Base-by-base conservation (phyloP, 228 moss, liverwort and hornwort species). In the Sphagnum fallax region DNA sequence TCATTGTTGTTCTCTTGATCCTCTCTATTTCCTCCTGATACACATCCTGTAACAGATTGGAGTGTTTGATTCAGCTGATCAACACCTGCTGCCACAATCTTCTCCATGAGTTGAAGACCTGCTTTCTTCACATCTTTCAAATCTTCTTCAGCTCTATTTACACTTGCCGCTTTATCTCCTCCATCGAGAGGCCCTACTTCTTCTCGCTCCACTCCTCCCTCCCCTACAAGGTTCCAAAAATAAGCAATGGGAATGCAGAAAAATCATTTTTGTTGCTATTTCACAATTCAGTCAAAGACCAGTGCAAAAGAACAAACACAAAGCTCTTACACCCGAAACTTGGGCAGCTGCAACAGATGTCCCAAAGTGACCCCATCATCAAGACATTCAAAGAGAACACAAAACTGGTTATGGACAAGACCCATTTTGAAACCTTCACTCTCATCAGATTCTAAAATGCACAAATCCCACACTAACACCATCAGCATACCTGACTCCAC, bases 31-130 rank as follows among this genome's bases (percentile, higher is more conserved):
- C 62, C 81, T 65, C 75, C 83, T 5, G 78, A 79, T 52, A 68
- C 70, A 61, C 74, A 76, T 72, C 83, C 79, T 68, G 76, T 81
- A 73, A 80, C 71, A 61, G 63, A 78, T 61, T 70, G 69, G 47
- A 83, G 80, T 69, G 81, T 78, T 62, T 63, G 65, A 72, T 83
- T 68, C 75, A 87, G 64, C 63, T 80, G 70, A 70, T 81, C 78
- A 65, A 87, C 65, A 68, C 87, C 87, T 63, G 47, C 76, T 48
- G 77, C 69, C 49, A 76, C 67, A 52, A 81, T 70, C 71, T 76
- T 83, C 47, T 51, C 51, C 65, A 87, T 72, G 18, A 87, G 74
- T 66, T 11, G 73, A 65, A 81, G 70, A 52, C 81, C 83, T 57
- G 51, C 16, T 71, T 63, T 75, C 60, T 83, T 78, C 67, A 72